A percentile compares a stretch with the other conserved stretches of the same genome.
Conservation (phyloP, 2,329 filamentous ascomycete genomes). For the Cladosporium sphaerospermum region DNA sequence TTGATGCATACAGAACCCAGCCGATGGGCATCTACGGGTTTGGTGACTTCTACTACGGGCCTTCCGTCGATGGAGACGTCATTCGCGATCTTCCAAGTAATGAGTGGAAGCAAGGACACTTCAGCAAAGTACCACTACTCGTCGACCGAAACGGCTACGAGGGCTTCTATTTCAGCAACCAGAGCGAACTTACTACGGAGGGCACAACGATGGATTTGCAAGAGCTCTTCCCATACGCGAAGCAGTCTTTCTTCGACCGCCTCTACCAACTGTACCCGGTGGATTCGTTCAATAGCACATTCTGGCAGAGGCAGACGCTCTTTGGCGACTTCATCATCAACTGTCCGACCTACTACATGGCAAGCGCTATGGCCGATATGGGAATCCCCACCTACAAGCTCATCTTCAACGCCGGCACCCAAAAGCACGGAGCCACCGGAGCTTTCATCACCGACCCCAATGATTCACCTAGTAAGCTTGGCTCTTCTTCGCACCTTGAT, state of each 20-base stretch:
- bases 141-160: slow-evolving; percentile 33
- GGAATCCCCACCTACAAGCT: slow-evolving; percentile 27
- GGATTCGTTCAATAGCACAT: slow-evolving; percentile 30
- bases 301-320: slow-evolving; percentile 33
- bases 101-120: slow-evolving; percentile 30
- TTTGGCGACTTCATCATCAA: slow-evolving; percentile 42
- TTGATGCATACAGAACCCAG: not conserved
- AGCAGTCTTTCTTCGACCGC: slow-evolving; percentile 33
- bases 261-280: slow-evolving; percentile 36
- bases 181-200: slow-evolving; percentile 22
- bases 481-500: too few species aligned
- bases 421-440: slow-evolving; percentile 27
- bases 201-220: slow-evolving; percentile 27
- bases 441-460: slow-evolving; percentile 19
- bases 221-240: slow-evolving; percentile 31
- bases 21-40: slow-evolving; percentile 25
- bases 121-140: slow-evolving; percentile 32
- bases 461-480: slow-evolving; percentile 4
- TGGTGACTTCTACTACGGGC: slow-evolving; percentile 39
- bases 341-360: slow-evolving; percentile 34
- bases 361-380: slow-evolving; percentile 15
- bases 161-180: slow-evolving; percentile 32
- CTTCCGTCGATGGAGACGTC: slow-evolving; percentile 36
- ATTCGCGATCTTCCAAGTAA: slow-evolving; percentile 31
- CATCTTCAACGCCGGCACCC: slow-evolving; percentile 30